A percentile compares a stretch with the other conserved stretches of the same genome.
These are phyloP conservation scores for Pyrus pyrifolia DNA, from an alignment of 306 rosid species.

Conservation along the genomic window DNA sequence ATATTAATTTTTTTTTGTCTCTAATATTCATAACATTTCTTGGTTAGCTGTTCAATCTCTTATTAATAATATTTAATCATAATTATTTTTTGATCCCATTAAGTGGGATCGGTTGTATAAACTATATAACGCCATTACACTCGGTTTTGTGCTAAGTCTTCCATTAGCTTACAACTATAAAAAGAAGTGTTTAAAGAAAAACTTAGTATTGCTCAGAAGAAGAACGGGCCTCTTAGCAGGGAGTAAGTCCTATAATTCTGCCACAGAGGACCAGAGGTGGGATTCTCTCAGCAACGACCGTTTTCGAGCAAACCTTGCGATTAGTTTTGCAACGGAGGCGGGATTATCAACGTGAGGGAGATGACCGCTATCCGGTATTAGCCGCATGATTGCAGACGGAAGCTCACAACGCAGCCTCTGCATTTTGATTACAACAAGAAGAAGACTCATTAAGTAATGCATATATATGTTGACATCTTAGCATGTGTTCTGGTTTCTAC, in stretches of 20 bases:
- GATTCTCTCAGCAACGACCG: neutral
- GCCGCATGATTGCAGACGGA: constrained; percentile 25
- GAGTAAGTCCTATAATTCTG: neutral
- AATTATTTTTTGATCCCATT: too few relatives aligned
- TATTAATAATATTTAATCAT: neutral
- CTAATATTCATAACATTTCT: neutral
- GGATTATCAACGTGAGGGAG: constrained; percentile 50
- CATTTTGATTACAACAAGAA: neutral
- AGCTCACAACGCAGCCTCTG: constrained; percentile 50
- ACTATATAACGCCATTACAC: too few relatives aligned
- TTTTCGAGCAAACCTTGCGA: constrained; percentile 23
- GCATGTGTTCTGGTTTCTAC: neutral
- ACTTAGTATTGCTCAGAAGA: neutral
- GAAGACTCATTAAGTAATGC: neutral
- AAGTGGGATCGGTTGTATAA: too few relatives aligned
- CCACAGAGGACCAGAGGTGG: neutral
- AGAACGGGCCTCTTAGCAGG: neutral
- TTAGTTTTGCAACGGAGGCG: constrained; percentile 26
- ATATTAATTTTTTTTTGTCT: neutral
- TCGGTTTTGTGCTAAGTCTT: too few relatives aligned
- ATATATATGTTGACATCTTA: neutral
- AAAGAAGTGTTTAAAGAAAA: neutral
- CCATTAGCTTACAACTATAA: too few relatives aligned
- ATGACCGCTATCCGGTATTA: constrained; percentile 36
- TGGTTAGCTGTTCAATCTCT: neutral